Evolutionary conservation across 2,329 filamentous ascomycete genomes (phyloP).

Genomic region (Ceratocystis variospora): DNA sequence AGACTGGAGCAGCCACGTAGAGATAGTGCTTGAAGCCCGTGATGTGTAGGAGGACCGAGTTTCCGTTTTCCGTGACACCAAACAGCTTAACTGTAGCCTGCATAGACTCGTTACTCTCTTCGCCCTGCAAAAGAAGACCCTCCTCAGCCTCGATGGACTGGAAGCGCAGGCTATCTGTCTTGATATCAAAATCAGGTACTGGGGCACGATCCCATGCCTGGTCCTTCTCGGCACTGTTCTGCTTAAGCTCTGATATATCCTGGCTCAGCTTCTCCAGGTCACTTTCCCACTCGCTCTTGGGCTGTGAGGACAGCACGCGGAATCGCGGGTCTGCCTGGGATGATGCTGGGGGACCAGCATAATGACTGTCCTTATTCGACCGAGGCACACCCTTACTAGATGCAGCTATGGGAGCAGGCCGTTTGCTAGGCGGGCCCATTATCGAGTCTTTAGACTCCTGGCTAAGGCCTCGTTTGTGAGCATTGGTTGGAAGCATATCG

Average conservation of each 20-base stretch:
- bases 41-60: slow-evolving; percentile 90
- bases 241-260: slow-evolving; percentile 73
- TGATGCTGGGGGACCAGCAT: slow-evolving; percentile 24
- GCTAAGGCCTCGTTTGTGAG: slow-evolving; percentile 60
- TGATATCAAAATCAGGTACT: slow-evolving; percentile 38
- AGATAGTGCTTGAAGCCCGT: slow-evolving; percentile 94
- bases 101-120: not conserved
- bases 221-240: slow-evolving; percentile 80
- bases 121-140: slow-evolving; percentile 61
- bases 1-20: slow-evolving; percentile 75
- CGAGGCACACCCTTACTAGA: not conserved
- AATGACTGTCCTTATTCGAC: not conserved
- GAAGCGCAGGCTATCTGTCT: slow-evolving; percentile 63
- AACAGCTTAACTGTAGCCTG: slow-evolving; percentile 76
- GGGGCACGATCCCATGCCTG: slow-evolving; percentile 70
- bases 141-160: slow-evolving; percentile 95
- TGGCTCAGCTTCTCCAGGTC: slow-evolving; percentile 94
- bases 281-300: slow-evolving; percentile 83
- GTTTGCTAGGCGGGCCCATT: not conserved
- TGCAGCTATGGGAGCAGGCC: not conserved
- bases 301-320: slow-evolving; percentile 58
- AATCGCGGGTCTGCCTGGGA: slow-evolving; percentile 41
- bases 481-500: slow-evolving; percentile 36
- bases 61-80: slow-evolving; percentile 68
- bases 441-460: slow-evolving; percentile 43